Percentiles rank a stretch among this genome's conserved stretches.
Conservation (phyloP, 441 rosid species). For the Gossypium laxum region DNA sequence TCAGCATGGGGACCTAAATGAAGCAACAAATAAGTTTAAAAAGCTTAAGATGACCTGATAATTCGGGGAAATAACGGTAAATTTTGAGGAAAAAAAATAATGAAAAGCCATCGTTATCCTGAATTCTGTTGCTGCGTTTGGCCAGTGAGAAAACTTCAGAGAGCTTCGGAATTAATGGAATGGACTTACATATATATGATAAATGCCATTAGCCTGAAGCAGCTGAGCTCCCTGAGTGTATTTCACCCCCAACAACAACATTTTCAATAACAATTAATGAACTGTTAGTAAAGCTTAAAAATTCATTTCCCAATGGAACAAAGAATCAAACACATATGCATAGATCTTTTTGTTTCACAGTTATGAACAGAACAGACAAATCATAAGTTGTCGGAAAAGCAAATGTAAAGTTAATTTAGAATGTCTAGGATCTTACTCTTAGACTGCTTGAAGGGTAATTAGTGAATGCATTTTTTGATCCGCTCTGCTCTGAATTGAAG, state of each 20-base stretch:
- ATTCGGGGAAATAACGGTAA: neutral
- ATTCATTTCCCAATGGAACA: neutral
- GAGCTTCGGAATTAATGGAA: neutral
- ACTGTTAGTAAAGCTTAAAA: neutral
- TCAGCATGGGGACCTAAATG: slow-evolving; percentile 15
- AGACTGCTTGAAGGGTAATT: slow-evolving; percentile 7
- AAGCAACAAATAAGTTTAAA: neutral
- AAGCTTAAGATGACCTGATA: neutral
- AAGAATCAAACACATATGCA: neutral
- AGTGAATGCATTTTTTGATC: slow-evolving; percentile 10
- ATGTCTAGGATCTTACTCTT: slow-evolving; percentile 18
- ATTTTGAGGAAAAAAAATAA: neutral
- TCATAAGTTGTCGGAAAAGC: neutral
- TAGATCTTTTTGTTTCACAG: neutral
- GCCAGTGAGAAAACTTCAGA: slow-evolving; percentile 1
- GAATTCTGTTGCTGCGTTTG: neutral
- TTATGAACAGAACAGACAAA: neutral
- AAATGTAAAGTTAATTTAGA: neutral
- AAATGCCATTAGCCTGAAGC: slow-evolving; percentile 5
- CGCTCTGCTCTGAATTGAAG: neutral
- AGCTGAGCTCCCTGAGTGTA: slow-evolving; percentile 9
- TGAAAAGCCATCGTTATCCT: neutral
- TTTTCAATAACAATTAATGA: neutral
- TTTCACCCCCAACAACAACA: slow-evolving; percentile 10
- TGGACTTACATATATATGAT: slow-evolving; percentile 14